phyloP scores from a whole-genome alignment of 225 moss, liverwort and hornwort species.

The Neckera pumila region DNA sequence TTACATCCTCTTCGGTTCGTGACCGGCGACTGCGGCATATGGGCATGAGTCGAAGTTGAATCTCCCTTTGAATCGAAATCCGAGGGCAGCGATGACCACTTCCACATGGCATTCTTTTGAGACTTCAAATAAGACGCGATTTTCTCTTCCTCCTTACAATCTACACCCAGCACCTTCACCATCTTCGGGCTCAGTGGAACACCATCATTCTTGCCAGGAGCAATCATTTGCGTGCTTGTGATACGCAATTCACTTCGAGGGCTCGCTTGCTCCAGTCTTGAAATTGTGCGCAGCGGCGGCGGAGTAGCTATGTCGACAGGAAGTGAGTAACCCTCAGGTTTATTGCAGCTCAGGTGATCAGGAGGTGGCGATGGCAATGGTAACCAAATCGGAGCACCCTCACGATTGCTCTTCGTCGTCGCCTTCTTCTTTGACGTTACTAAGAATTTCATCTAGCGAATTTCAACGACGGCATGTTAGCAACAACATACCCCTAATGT shows the following conservation, averaged over 20 bases:
- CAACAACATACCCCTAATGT: background rate
- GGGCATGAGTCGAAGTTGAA: background rate
- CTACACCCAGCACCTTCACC: slow-evolving; percentile 19
- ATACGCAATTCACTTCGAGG: background rate
- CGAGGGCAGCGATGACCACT: background rate
- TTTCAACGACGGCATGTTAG: background rate
- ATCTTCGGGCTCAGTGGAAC: slow-evolving; percentile 20
- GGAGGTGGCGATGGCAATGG: slow-evolving; percentile 20
- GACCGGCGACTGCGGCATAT: background rate
- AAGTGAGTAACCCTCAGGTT: slow-evolving; percentile 12
- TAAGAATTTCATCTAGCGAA: slow-evolving; percentile 24
- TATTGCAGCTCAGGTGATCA: background rate
- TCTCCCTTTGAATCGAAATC: slow-evolving; percentile 6
- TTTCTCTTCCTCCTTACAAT: slow-evolving; percentile 21
- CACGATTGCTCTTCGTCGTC: slow-evolving; percentile 1
- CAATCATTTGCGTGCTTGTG: background rate
- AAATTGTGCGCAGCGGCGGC: background rate
- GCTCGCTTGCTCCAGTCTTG: background rate
- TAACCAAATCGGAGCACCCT: background rate
- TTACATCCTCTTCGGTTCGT: background rate
- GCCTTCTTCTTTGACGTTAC: slow-evolving; percentile 11
- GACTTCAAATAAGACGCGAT: slow-evolving; percentile 4
- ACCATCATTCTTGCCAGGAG: background rate
- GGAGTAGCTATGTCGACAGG: slow-evolving; percentile 1
- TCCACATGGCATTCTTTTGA: background rate